phyloP scores from a whole-genome alignment of 176 grass and related monocot genomes.

The Zea mays region Zm-B73-REFERENCE-NAM-5.0 NC_050096.1:2013501-2014000 shows the following conservation, averaged over 20 bases:
- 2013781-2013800: slow-evolving; percentile 26
- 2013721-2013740: slow-evolving; percentile 32
- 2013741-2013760: slow-evolving; percentile 44
- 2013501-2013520: not conserved
- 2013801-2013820: not conserved
- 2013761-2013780: slow-evolving; percentile 39
- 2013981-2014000: too few relatives aligned
- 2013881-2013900: too few relatives aligned
- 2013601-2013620: slow-evolving; percentile 5
- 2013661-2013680: slow-evolving; percentile 35
- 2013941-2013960: too few relatives aligned
- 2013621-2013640: slow-evolving; percentile 13
- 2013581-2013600: slow-evolving; percentile 10
- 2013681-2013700: slow-evolving; percentile 40
- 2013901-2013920: too few relatives aligned
- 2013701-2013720: slow-evolving; percentile 26
- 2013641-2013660: slow-evolving; percentile 38
- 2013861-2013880: too few relatives aligned
- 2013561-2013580: slow-evolving; percentile 9
- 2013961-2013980: too few relatives aligned
- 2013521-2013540: slow-evolving; percentile 24
- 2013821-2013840: too few relatives aligned
- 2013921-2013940: too few relatives aligned
- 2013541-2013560: slow-evolving; percentile 25
- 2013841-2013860: too few relatives aligned